phyloP scores from a whole-genome alignment of 2,329 filamentous ascomycete genomes.

The Zasmidium cellare region DNA sequence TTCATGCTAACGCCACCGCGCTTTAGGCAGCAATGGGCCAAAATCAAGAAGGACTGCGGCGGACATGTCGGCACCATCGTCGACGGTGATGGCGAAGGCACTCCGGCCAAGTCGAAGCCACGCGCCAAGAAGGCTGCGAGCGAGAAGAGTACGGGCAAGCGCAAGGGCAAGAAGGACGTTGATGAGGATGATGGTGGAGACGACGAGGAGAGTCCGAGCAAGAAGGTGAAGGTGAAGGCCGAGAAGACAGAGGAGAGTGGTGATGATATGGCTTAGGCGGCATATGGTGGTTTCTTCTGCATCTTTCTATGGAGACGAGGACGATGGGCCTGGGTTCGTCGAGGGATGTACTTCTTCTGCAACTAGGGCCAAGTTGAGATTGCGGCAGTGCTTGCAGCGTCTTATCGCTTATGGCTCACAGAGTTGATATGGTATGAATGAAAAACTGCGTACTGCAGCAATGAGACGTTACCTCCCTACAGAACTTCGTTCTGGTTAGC shows the following conservation, averaged over 20 bases:
- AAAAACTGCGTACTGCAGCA: too few relatives aligned
- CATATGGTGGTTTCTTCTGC: neutral
- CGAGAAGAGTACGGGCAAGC: constrained; percentile 4
- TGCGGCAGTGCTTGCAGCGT: too few relatives aligned
- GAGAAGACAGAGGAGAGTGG: constrained; percentile 4
- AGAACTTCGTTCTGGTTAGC: too few relatives aligned
- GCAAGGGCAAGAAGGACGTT: constrained; percentile 1
- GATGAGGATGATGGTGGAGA: neutral
- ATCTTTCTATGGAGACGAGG: too few relatives aligned
- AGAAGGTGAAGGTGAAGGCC: neutral
- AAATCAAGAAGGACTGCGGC: constrained; percentile 4
- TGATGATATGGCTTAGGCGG: neutral
- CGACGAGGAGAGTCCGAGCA: neutral
- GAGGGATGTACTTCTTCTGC: too few relatives aligned
- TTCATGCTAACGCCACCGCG: neutral
- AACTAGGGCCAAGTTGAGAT: too few relatives aligned
- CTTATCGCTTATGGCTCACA: too few relatives aligned
- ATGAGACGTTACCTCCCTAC: too few relatives aligned
- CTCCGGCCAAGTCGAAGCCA: neutral
- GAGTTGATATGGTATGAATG: too few relatives aligned
- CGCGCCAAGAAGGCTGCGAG: constrained; percentile 5
- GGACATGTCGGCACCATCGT: neutral
- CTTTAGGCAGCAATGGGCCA: constrained; percentile 7
- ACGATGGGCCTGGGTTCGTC: too few relatives aligned
- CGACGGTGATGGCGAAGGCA: neutral